phyloP scores from a whole-genome alignment of 1,284 basidiomycete species.

The Earliella scabrosa region DNA sequence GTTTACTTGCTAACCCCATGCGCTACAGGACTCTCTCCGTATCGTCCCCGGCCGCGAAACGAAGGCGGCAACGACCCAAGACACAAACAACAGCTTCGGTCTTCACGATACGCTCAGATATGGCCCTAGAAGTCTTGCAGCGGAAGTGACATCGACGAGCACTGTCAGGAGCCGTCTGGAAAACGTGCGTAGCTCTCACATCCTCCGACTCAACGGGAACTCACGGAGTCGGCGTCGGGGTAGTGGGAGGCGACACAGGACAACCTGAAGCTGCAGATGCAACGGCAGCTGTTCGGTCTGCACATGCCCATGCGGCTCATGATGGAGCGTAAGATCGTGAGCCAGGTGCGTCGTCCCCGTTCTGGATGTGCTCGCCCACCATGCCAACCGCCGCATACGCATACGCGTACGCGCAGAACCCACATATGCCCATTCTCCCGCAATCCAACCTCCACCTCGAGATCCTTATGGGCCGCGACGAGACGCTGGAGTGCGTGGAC shows the following conservation, averaged over 20 bases:
- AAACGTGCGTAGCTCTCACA: slow-evolving; percentile 70
- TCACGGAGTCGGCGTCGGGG: no score
- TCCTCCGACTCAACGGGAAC: no score
- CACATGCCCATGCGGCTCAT: slow-evolving; percentile 87
- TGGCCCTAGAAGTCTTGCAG: slow-evolving; percentile 75
- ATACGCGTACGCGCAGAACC: no score
- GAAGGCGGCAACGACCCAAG: slow-evolving; percentile 68
- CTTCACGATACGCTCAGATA: slow-evolving; percentile 81
- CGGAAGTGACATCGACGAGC: slow-evolving; percentile 64
- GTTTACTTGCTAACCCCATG: no score
- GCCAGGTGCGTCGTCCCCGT: slow-evolving; percentile 55
- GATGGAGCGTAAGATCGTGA: slow-evolving; percentile 93
- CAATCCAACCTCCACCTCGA: slow-evolving; percentile 87
- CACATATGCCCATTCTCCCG: slow-evolving; percentile 64
- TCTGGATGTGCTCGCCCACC: neutral
- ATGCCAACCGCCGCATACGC: slow-evolving; percentile 5
- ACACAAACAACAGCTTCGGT: slow-evolving; percentile 74
- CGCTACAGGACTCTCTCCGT: slow-evolving; percentile 65
- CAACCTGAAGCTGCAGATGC: slow-evolving; percentile 83
- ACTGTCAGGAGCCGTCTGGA: slow-evolving; percentile 67
- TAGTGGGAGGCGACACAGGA: slow-evolving; percentile 96
- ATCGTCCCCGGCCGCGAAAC: slow-evolving; percentile 62
- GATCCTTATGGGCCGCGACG: slow-evolving; percentile 90
- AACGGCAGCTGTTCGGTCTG: slow-evolving; percentile 86
- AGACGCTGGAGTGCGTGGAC: slow-evolving; percentile 60